Conservation (phyloP, 129 eudicot species). For the Flaveria sonorensis region DNA sequence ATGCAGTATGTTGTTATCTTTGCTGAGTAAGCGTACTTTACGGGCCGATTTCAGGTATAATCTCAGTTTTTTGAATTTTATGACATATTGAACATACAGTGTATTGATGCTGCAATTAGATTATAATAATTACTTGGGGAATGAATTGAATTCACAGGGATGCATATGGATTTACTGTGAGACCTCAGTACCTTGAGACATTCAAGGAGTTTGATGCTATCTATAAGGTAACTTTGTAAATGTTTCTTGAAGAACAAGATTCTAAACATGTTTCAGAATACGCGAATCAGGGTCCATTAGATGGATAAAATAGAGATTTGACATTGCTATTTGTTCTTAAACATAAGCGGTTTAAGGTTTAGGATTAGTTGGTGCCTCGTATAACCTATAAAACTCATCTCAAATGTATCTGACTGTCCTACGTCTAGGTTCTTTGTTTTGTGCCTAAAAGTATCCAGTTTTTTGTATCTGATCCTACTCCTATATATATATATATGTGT, state of each 20-base stretch:
- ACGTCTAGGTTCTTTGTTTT: too few relatives aligned
- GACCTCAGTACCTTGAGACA: constrained; percentile 85
- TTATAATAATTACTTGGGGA: constrained; percentile 12
- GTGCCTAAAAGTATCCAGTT: too few relatives aligned
- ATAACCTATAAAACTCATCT: not conserved
- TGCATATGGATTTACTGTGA: constrained; percentile 93
- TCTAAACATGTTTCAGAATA: not conserved
- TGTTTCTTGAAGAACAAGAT: constrained; percentile 1
- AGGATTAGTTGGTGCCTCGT: not conserved
- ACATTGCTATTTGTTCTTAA: not conserved
- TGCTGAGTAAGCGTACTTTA: constrained; percentile 79
- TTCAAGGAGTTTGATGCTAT: constrained; percentile 70
- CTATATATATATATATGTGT: not conserved
- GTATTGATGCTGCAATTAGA: not conserved
- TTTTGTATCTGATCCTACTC: too few relatives aligned
- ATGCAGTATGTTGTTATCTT: constrained; percentile 82
- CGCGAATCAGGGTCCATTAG: not conserved
- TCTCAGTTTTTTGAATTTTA: not conserved
- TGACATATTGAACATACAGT: not conserved
- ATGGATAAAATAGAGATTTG: too few relatives aligned
- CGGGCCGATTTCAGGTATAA: constrained; percentile 84
- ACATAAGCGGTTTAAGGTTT: too few relatives aligned
- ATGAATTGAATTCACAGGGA: constrained; percentile 61
- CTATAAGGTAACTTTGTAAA: constrained; percentile 57
- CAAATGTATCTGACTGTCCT: not conserved